Evolutionary conservation across 805 yeast species (phyloP), one percentile per base, ranked within the genome.

Genomic region (Barnettozyma botsteinii): DNA sequence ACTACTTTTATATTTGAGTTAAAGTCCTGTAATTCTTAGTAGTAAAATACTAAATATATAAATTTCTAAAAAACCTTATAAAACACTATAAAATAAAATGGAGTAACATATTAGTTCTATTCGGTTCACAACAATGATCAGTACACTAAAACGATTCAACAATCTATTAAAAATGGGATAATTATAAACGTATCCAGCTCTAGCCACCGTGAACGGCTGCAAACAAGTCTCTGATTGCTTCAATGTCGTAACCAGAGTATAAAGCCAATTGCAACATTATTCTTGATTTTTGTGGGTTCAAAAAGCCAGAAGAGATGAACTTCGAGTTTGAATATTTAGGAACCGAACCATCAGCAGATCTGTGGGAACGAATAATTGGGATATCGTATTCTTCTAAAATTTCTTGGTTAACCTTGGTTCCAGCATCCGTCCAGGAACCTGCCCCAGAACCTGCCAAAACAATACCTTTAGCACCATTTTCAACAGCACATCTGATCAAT

Each of bases 381-480:
- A 75, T 62, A 5, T 60, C 48, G 37, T 64, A 51, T 30, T 58
- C 43, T 14, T 56, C 51, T 18, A 62, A 63, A 14, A 65, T 58
- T 26, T 60, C 60, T 31, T 62, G 56, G 49, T 72, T 74, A 8
- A 77, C 72, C 5, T 49, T 53, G 8, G 65, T 68, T 19, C 77
- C 69, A 57, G 78, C 56, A 26, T 25, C 24, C 7, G 55, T 51
- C 54, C 55, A 49, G 4, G 82, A 74, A 1, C 86, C 85, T 2
- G 85, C 84, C 21, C 86, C 86, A 73, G 78, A 69, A 5, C 84
- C 77, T 0, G 85, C 86, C 37, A 79, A 62, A 4, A 80, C 74
- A 20, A 80, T 56, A 13, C 85, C 86, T 31, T 67, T 64, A 24
- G 72, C 72, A 15, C 61, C 58, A 3, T 66, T 59, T 25, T 65